phyloP scores from a whole-genome alignment of 345 rosid genomes.

The Eucalyptus pauciflora region DNA sequence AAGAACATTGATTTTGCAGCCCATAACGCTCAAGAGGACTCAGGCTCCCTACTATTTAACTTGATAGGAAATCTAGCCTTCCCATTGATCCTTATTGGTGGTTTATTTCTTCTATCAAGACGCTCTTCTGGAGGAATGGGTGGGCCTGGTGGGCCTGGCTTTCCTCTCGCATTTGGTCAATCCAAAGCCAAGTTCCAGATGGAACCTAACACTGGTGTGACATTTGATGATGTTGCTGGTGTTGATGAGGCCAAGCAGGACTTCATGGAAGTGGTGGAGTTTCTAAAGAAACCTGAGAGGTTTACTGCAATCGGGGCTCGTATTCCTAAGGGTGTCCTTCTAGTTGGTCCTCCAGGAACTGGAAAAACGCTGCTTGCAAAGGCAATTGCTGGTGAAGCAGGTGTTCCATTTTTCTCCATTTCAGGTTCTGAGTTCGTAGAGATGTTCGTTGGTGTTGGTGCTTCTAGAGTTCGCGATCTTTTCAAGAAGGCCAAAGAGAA shows the following conservation, averaged over 20 bases:
- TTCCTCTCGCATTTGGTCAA: constrained; percentile 81
- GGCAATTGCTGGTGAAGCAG: constrained; percentile 99
- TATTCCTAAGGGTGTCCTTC: constrained; percentile 96
- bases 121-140: constrained; percentile 98
- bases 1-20: constrained; percentile 97
- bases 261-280: constrained; percentile 99
- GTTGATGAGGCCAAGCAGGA: constrained; percentile 99
- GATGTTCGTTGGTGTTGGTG: constrained; percentile 99
- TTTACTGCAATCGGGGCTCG: constrained; percentile 96
- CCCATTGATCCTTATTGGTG: constrained; percentile 86
- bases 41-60: constrained; percentile 76
- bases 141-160: constrained; percentile 97
- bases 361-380: constrained; percentile 99
- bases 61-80: constrained; percentile 89
- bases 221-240: constrained; percentile 98
- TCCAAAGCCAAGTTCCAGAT: constrained; percentile 97
- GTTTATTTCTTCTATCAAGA: constrained; percentile 90
- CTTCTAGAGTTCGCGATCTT: constrained; percentile 90
- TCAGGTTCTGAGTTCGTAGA: constrained; percentile 98
- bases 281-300: constrained; percentile 95
- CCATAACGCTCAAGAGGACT: constrained; percentile 97
- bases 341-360: constrained; percentile 97
- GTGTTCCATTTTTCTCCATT: constrained; percentile 92
- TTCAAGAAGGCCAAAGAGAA: constrained; percentile 93
- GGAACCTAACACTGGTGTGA: constrained; percentile 98